Conservation (phyloP, 768 basidiomycete genomes). For the Lentinula lateritia region DNA sequence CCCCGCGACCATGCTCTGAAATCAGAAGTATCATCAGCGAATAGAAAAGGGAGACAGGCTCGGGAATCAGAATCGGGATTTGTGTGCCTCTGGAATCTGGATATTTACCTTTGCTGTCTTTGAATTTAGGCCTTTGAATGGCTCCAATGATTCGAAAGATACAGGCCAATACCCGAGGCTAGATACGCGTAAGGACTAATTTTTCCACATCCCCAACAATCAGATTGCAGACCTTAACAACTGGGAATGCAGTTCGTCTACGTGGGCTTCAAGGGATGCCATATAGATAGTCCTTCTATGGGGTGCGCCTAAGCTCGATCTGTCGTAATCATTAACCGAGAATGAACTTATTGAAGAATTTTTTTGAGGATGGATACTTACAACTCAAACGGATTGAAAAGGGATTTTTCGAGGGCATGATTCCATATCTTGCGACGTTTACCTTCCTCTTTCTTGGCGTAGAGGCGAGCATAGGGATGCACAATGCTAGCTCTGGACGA, state of each 20-base stretch:
- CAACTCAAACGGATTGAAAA: conserved; percentile 67
- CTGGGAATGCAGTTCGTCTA: conserved; percentile 62
- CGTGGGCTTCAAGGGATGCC: conserved; percentile 67
- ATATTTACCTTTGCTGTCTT: conserved; percentile 65
- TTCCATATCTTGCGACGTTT: conserved; percentile 77
- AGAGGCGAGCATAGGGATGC: conserved; percentile 67
- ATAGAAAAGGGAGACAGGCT: too few species aligned
- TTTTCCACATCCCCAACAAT: not conserved
- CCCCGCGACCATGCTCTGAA: conserved; percentile 68
- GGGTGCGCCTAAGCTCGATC: conserved; percentile 62
- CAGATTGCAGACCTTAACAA: conserved; percentile 31
- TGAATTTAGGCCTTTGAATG: conserved; percentile 66
- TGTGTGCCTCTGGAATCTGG: not conserved
- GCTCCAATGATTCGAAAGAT: conserved; percentile 47
- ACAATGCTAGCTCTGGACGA: conserved; percentile 25
- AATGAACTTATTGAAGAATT: not conserved
- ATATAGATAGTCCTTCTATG: conserved; percentile 67
- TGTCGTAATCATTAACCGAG: conserved; percentile 15
- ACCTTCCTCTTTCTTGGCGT: conserved; percentile 55
- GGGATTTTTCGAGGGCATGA: conserved; percentile 66
- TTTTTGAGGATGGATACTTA: conserved; percentile 23
- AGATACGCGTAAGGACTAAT: not conserved
- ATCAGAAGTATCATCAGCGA: too few species aligned
- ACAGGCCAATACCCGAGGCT: conserved; percentile 53
- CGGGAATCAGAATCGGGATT: too few species aligned